Evolutionary conservation across 768 basidiomycete species (phyloP), one percentile per base, ranked within the genome.

Genomic region (Kwoniella sp.): DNA sequence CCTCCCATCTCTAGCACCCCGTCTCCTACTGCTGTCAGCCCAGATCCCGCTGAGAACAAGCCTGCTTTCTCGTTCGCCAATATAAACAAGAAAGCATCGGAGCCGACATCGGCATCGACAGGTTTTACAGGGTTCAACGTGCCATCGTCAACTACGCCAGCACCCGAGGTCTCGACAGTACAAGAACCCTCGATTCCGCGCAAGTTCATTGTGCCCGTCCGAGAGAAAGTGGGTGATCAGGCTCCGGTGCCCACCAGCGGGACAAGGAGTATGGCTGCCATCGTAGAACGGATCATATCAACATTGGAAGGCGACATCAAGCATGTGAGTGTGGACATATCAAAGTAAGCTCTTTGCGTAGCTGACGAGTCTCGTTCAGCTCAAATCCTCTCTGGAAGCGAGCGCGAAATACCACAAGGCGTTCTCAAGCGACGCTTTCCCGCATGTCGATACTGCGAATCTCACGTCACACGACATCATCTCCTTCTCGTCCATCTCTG

Each of bases 241-340:
- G 17, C 51, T 4, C 13, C 47, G 11, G 2, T 50, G 1, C n/a
- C 56, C 3, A n/a, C 25, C 9, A 31, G 29, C 29, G 63, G 67
- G 1, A 85, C 87, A 65, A 84, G 86, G 59, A 87, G 88, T 11
- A 86, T 92, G 85, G 89, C 90, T 71, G 83, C 84, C 20, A 87
- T 91, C 73, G 88, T 88, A 68, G 70, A 76, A 2, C 52, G 83
- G 34, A 82, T 92, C 34, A 82, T 87, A 47, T 60, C 67, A 1
- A 80, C 75, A 13, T 76, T 90, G 45, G 74, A 67, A 1, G 82
- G 81, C 38, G 89, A 91, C 65, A 79, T 93, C 0, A 82, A 86
- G 26, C 81, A 83, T 45, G 91, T 91, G 75, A 72, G 87, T 83
- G 41, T 45, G 53, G n/a, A 22, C 41, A 34, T 13, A 34, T 61